phyloP scores from a whole-genome alignment of 2,329 filamentous ascomycete species.

The Helotiales sp. region DNA sequence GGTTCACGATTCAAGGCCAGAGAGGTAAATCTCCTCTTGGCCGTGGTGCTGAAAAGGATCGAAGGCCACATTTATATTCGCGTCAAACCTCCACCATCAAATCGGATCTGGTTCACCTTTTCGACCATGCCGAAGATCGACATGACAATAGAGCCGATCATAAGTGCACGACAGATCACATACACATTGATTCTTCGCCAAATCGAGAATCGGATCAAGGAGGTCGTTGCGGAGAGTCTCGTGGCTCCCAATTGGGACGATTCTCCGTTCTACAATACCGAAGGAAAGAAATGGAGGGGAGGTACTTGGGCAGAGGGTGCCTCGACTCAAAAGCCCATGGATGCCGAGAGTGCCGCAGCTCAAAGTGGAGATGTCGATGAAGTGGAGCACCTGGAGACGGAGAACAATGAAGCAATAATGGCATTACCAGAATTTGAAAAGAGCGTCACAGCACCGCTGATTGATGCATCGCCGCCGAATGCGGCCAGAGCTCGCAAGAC shows the following conservation, averaged over 20 bases:
- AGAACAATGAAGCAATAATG: constrained; percentile 39
- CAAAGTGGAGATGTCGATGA: constrained; percentile 50
- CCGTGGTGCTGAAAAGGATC: constrained; percentile 79
- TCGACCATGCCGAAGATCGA: constrained; percentile 93
- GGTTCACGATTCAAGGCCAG: constrained; percentile 85
- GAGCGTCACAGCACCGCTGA: constrained; percentile 50
- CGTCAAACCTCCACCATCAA: constrained; percentile 93
- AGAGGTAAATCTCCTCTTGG: constrained; percentile 86
- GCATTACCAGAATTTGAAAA: constrained; percentile 52
- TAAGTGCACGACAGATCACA: constrained; percentile 92
- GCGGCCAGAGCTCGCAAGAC: constrained; percentile 55
- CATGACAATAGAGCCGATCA: constrained; percentile 91
- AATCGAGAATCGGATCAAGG: constrained; percentile 92
- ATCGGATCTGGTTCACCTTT: constrained; percentile 94
- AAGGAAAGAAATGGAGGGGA: constrained; percentile 75
- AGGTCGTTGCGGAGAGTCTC: constrained; percentile 88
- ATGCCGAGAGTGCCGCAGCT: constrained; percentile 41
- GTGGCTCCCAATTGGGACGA: constrained; percentile 97
- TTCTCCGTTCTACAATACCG: constrained; percentile 83
- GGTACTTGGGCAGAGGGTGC: constrained; percentile 72
- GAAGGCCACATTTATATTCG: constrained; percentile 84
- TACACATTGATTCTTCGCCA: constrained; percentile 89
- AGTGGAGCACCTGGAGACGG: constrained; percentile 32
- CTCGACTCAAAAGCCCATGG: constrained; percentile 40
- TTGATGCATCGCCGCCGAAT: constrained; percentile 41